Evolutionary conservation across 2,329 filamentous ascomycete genomes (phyloP), one percentile per base, ranked within the genome.

Genomic region (Fusarium phyllophilum): DNA sequence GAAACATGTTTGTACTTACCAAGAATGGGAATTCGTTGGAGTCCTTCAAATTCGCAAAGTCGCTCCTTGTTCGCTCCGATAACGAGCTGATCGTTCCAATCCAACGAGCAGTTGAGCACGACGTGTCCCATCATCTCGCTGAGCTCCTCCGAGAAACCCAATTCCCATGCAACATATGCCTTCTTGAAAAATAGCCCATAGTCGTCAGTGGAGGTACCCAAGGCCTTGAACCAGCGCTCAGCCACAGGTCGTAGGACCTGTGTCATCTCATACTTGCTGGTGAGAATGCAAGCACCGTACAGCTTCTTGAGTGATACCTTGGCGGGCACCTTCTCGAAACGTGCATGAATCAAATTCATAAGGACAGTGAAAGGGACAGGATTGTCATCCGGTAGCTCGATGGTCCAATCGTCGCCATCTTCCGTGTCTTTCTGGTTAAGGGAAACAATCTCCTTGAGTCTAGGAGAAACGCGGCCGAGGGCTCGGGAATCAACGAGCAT

Each of bases 191-290:
- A 42, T 5, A 29, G 6, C 7, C 56, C 63, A 11, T 61, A 42
- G 13, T 56, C 54, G 17, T 58, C 39, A 24, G 34, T 36, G 33
- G 24, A 55, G 10, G 18, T 36, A 46, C 22, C 24, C 24, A 68
- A 31, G 4, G 33, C 39, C 22, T 55, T 41, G 42, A 66, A 65
- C 68, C 68, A 75, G 17, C 36, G 54, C 24, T 75, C 62, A 20
- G 73, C 72, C 29, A 75, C 56, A 17, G 75, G 48, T 9, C 65
- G 62, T 12, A 77, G 34, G 6, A 65, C 59, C 24, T 62, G 56
- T 14, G 62, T 46, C 73, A 72, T 70, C 12, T 62, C 46, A 31
- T 77, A 78, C 49, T 75, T 78, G 39, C 58, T 44, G 24, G 57
- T 66, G 12, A 77, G 38, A 14, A 61, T 20, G 8, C 68, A 75